Percentiles rank a stretch among this genome's conserved stretches.
Evolutionary conservation across 2,329 filamentous ascomycete genomes (phyloP).

Genomic region (Graphilbum fragrans): DNA sequence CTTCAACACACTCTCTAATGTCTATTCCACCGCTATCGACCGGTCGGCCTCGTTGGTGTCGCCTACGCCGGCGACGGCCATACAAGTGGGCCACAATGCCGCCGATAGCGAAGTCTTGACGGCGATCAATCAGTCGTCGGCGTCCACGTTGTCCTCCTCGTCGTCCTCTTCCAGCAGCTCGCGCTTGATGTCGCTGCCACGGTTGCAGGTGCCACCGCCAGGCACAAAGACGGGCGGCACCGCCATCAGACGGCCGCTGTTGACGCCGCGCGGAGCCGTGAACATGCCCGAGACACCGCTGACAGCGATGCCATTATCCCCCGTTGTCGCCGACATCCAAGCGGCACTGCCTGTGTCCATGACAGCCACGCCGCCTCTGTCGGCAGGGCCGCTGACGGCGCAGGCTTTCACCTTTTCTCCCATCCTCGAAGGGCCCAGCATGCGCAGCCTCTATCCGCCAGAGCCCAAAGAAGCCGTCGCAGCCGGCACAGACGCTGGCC

Average conservation of each 20-base stretch:
- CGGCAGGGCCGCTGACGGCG: constrained; percentile 35
- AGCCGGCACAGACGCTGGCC: too few relatives aligned
- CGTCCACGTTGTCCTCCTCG: too few relatives aligned
- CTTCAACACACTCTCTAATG: constrained; percentile 55
- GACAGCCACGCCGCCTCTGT: constrained; percentile 47
- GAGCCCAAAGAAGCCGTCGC: too few relatives aligned
- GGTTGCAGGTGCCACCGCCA: constrained; percentile 9
- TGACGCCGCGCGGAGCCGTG: constrained; percentile 31
- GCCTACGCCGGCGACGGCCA: constrained; percentile 28
- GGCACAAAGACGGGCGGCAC: constrained; percentile 18
- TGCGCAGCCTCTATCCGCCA: too few relatives aligned
- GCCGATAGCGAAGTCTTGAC: constrained; percentile 23
- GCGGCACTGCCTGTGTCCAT: constrained; percentile 39
- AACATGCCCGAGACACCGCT: constrained; percentile 40
- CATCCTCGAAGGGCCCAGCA: too few relatives aligned
- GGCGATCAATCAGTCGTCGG: too few relatives aligned
- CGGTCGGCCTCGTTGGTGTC: constrained; percentile 37
- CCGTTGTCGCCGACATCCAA: constrained; percentile 25
- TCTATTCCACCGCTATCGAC: constrained; percentile 51
- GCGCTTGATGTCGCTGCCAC: constrained; percentile 10
- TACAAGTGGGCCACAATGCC: constrained; percentile 15
- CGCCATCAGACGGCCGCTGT: constrained; percentile 20
- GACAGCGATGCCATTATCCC: constrained; percentile 37
- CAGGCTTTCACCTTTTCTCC: too few relatives aligned
- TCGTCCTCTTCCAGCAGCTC: constrained; percentile 11